phyloP scores from a whole-genome alignment of 192 early-diverging fungal species.

The Backusella westeae region DNA sequence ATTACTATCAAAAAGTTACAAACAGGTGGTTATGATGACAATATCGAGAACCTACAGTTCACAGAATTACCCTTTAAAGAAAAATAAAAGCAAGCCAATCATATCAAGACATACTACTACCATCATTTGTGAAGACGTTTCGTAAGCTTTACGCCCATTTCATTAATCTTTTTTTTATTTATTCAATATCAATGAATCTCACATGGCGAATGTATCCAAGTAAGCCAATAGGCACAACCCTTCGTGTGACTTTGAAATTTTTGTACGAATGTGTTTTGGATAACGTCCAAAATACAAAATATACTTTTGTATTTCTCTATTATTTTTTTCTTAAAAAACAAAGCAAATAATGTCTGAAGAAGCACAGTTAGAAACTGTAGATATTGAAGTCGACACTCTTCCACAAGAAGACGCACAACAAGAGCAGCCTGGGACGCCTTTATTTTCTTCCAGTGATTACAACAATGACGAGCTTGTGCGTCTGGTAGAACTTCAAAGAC shows the following conservation, averaged over 20 bases:
- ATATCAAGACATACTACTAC: background rate
- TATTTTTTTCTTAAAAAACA: background rate
- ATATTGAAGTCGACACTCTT: background rate
- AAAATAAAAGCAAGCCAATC: background rate
- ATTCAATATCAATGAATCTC: too few species aligned
- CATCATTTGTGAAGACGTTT: too few species aligned
- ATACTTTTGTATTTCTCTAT: background rate
- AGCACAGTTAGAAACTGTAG: background rate
- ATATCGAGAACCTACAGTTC: background rate
- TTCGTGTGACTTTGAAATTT: background rate
- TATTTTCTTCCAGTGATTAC: conserved; percentile 13
- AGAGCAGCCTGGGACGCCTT: background rate
- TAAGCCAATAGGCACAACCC: background rate
- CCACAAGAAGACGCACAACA: background rate
- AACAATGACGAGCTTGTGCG: conserved; percentile 11
- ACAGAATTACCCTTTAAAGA: background rate
- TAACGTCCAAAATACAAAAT: background rate
- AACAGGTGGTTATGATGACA: background rate
- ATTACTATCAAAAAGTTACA: background rate
- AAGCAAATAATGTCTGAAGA: background rate
- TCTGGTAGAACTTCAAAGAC: conserved; percentile 14
- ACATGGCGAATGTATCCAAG: background rate
- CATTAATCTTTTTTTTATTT: too few species aligned
- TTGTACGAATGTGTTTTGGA: too few species aligned
- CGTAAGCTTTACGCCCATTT: too few species aligned